Evolutionary conservation across 179 eudicot species (phyloP), one percentile per base, ranked within the genome.

Genomic region (Corrigiola litoralis): DNA sequence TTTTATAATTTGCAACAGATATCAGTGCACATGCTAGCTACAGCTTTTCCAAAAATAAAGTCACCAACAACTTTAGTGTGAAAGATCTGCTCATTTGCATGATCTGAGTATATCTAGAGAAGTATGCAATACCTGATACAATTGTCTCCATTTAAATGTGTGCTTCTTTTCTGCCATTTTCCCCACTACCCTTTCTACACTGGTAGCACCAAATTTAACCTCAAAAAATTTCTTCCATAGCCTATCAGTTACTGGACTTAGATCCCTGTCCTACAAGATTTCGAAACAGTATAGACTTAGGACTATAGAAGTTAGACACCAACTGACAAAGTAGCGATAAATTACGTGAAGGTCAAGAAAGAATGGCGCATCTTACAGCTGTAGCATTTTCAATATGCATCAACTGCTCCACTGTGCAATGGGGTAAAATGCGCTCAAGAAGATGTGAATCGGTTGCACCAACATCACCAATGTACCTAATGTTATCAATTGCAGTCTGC

Each of bases 381-480:
- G 92, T 90, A 28, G 72, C 75, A 75, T 86, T 78, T 79, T 92
- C 96, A 34, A 92, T 65, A 53, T 82, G 92, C 73, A 66, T 81
- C 82, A 92, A 73, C 69, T 90, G 92, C 46, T 92, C 92, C 69
- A 80, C 72, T 4, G 83, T 77, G 64, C 98, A 92, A 65, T 92
- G 98, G 40, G 87, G 80, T 75, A 92, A 85, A 74, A 92, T 82
- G 52, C 85, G 88, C 25, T 84, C 90, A 18, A 92, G 85, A 63
- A 92, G 87, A 70, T 77, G 81, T 36, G 53, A 14, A 57, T 80
- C 98, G 28, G 80, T 80, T 52, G 70, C 85, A 12, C 96, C 98
- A 49, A 92, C 96, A 77, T 92, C 69, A 36, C 98, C 98, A 32
- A 92, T 78, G 78, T 85, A 84, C 66, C 88, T 78, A 60, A 90